Conservation (phyloP, 1,139 yeast genomes). For the Candida dubliniensis region DNA sequence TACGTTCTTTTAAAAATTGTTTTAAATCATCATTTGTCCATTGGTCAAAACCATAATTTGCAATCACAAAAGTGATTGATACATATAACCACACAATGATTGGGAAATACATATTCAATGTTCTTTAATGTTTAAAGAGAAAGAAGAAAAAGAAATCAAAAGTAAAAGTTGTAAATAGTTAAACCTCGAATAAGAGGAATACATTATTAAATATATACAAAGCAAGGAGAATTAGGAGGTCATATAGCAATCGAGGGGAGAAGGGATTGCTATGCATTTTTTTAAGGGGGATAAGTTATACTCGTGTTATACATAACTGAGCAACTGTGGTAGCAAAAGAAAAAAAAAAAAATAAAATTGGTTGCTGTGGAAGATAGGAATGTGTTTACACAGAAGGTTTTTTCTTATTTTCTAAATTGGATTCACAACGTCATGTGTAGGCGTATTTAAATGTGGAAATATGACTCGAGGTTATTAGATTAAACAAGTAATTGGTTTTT, state of each 20-base stretch:
- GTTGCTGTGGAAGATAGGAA: background rate
- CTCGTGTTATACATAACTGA: background rate
- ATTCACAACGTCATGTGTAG: too few relatives aligned
- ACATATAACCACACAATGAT: constrained; percentile 2
- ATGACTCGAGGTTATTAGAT: too few relatives aligned
- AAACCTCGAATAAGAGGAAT: too few relatives aligned
- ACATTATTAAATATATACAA: too few relatives aligned
- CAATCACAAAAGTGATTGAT: constrained; percentile 3
- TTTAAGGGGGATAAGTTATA: background rate
- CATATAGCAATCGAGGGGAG: too few relatives aligned
- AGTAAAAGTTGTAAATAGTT: too few relatives aligned
- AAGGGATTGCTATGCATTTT: background rate
- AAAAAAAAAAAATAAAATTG: background rate
- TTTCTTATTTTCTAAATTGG: too few relatives aligned
- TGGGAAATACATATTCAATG: background rate
- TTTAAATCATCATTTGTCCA: constrained; percentile 29
- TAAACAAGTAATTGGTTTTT: too few relatives aligned
- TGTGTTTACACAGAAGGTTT: too few relatives aligned
- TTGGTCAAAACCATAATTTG: constrained; percentile 13
- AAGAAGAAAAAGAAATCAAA: background rate
- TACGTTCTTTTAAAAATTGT: constrained; percentile 37
- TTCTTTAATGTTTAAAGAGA: too few relatives aligned
- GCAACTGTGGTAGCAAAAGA: background rate
- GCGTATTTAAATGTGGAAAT: too few relatives aligned
- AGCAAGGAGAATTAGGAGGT: too few relatives aligned